Evolutionary conservation across 768 basidiomycete species (phyloP), one percentile per base, ranked within the genome.

Genomic region (Leccinum obscurum): DNA sequence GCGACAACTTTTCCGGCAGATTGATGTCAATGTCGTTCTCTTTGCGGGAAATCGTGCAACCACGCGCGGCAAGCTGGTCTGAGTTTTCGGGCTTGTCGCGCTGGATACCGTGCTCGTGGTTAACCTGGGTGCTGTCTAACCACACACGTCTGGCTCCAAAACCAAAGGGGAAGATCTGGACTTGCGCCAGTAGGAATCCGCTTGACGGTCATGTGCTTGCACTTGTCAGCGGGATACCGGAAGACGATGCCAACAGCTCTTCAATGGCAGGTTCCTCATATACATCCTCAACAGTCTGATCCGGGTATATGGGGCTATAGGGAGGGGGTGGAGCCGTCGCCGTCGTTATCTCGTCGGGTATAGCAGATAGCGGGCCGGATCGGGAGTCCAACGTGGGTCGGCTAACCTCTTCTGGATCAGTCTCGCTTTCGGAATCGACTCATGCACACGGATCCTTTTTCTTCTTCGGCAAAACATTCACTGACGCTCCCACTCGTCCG

Each of bases 171-270:
- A 37, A 39, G 28, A 4, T 35, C 59, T 15, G 52, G 24, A 9
- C 20, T 30, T 2, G 28, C 2, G 13, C 57, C 26, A 55, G 24
- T 20, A 41, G 72, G 61, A n/a, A 72, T 44, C 15, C 65, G 68
- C 49, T 73, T 73, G n/a, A 73, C 67, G 17, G 73, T 75, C 72
- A 73, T 41, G 73, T 73, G 3, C 63, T 66, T 26, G 66, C 72
- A 34, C 73, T 72, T 51, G 34, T 61, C 24, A 75, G 46, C 20
- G 72, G 59, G 20, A 52, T 50, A 32, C 22, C 17, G 3, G 62
- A 56, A 53, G 73, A 66, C 6, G 63, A 66, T 9, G 64, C 61
- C 52, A 73, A 55, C 4, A 73, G n/a, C 3, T 73, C 72, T 55
- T 75, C 72, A 2, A 73, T 69, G 35, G 53, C 70, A 54, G 62